These are phyloP conservation scores for Geotrichum candidum DNA, from an alignment of 1,139 yeast species.

Conservation along the genomic window DNA sequence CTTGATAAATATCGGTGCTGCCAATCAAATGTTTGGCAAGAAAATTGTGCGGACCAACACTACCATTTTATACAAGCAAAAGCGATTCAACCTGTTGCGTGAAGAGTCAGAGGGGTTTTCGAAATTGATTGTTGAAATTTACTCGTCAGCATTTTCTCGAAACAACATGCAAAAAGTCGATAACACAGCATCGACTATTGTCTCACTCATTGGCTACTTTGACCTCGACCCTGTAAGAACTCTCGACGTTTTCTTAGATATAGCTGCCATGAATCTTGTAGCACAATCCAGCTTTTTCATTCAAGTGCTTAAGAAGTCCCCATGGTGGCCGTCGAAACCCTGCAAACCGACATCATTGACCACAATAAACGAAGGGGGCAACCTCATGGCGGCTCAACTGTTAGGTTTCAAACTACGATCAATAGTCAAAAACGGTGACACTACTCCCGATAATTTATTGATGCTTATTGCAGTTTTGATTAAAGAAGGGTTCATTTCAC, in stretches of 20 bases:
- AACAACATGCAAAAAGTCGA: conserved; percentile 43
- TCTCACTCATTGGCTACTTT: conserved; percentile 67
- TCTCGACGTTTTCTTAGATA: conserved; percentile 55
- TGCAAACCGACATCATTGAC: conserved; percentile 35
- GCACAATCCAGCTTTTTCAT: conserved; percentile 45
- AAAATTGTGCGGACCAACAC: conserved; percentile 44
- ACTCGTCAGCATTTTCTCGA: conserved; percentile 39
- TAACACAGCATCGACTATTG: conserved; percentile 47
- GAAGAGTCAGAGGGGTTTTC: conserved; percentile 83
- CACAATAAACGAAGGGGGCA: conserved; percentile 48
- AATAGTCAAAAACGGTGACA: conserved; percentile 33
- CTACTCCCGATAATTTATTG: conserved; percentile 44
- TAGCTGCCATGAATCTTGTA: conserved; percentile 44
- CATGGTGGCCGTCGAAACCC: conserved; percentile 59
- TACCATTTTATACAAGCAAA: conserved; percentile 53
- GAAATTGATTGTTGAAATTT: conserved; percentile 51
- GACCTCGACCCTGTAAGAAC: conserved; percentile 70
- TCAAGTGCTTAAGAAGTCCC: conserved; percentile 45
- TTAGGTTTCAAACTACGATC: conserved; percentile 50
- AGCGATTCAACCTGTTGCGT: conserved; percentile 64
- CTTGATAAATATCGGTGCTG: conserved; percentile 24
- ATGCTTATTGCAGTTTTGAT: conserved; percentile 50
- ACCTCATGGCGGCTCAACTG: conserved; percentile 52
- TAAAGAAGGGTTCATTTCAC: conserved; percentile 63
- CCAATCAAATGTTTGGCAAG: conserved; percentile 35